phyloP scores from a whole-genome alignment of 345 rosid species.

The Sisymbrium altissimum region DNA sequence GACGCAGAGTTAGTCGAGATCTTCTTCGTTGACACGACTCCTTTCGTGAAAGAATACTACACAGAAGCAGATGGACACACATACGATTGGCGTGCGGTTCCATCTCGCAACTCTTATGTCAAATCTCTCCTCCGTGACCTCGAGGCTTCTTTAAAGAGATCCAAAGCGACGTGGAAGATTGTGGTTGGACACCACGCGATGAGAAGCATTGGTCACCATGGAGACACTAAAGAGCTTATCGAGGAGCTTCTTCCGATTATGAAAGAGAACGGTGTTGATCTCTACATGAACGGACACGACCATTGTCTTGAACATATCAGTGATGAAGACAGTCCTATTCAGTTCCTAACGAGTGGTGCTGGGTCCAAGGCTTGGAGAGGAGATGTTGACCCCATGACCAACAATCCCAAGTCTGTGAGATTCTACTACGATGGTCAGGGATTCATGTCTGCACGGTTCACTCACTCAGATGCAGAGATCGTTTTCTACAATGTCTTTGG shows the following conservation, averaged over 20 bases:
- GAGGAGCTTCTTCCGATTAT: slow-evolving; percentile 49
- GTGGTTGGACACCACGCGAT: slow-evolving; percentile 77
- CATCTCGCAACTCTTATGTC: slow-evolving; percentile 48
- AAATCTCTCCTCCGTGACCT: slow-evolving; percentile 43
- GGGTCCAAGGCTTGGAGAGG: slow-evolving; percentile 77
- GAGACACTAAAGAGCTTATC: slow-evolving; percentile 56
- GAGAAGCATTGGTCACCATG: slow-evolving; percentile 69
- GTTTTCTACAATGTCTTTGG: slow-evolving; percentile 54
- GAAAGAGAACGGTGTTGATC: slow-evolving; percentile 44
- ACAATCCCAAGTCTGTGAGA: slow-evolving; percentile 35
- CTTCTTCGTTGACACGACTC: slow-evolving; percentile 75
- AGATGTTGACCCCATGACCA: slow-evolving; percentile 35
- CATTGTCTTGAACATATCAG: slow-evolving; percentile 61
- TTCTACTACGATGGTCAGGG: slow-evolving; percentile 67
- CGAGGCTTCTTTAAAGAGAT: slow-evolving; percentile 38
- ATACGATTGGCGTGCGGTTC: slow-evolving; percentile 67
- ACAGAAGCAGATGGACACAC: slow-evolving; percentile 40
- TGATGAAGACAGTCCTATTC: slow-evolving; percentile 45
- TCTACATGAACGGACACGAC: slow-evolving; percentile 72
- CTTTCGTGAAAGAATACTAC: slow-evolving; percentile 64
- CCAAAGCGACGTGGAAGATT: slow-evolving; percentile 67
- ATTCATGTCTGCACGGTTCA: slow-evolving; percentile 52
- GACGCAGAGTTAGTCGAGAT: slow-evolving; percentile 58
- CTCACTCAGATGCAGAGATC: slow-evolving; percentile 41
- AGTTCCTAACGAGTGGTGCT: slow-evolving; percentile 69